These are phyloP conservation scores for Penicillium sp. DNA, from an alignment of 2,329 filamentous ascomycete genomes.

Conservation along the genomic window DNA sequence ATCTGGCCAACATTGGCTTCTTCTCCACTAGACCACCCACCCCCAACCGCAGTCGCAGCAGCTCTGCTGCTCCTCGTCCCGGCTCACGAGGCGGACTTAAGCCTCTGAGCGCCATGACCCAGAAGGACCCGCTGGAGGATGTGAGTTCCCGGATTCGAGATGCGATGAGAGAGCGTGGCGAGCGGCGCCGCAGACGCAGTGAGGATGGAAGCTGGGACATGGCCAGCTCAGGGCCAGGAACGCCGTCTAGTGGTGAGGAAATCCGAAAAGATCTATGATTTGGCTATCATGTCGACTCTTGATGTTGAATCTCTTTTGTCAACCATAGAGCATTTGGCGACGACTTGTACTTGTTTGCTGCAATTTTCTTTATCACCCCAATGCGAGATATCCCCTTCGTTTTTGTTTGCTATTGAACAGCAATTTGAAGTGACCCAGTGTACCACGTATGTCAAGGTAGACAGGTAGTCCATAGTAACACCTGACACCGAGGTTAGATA, in stretches of 20 bases:
- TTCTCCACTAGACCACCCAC: constrained; percentile 88
- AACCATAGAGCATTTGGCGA: background rate
- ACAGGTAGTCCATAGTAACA: background rate
- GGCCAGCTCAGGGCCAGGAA: constrained; percentile 38
- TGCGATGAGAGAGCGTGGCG: constrained; percentile 77
- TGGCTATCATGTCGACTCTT: constrained; percentile 3
- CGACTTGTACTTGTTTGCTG: constrained; percentile 14
- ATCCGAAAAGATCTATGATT: constrained; percentile 36
- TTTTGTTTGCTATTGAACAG: constrained; percentile 1
- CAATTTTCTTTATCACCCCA: constrained; percentile 14
- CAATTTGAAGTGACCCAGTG: background rate
- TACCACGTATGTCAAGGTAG: background rate
- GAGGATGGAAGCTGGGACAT: constrained; percentile 44
- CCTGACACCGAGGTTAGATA: background rate
- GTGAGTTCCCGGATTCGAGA: constrained; percentile 79
- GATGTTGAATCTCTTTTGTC: background rate
- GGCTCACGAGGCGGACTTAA: constrained; percentile 66
- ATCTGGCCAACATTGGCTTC: constrained; percentile 81
- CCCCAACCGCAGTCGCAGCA: constrained; percentile 69
- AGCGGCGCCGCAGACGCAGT: constrained; percentile 55
- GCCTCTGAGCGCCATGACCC: constrained; percentile 65
- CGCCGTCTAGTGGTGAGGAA: constrained; percentile 35
- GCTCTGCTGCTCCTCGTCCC: constrained; percentile 64
- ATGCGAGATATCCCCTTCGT: constrained; percentile 22
- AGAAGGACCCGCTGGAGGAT: constrained; percentile 72